Evolutionary conservation across 768 basidiomycete genomes (phyloP), one percentile per base, ranked within the genome.

Genomic region (Candolleomyces efflorescens): DNA sequence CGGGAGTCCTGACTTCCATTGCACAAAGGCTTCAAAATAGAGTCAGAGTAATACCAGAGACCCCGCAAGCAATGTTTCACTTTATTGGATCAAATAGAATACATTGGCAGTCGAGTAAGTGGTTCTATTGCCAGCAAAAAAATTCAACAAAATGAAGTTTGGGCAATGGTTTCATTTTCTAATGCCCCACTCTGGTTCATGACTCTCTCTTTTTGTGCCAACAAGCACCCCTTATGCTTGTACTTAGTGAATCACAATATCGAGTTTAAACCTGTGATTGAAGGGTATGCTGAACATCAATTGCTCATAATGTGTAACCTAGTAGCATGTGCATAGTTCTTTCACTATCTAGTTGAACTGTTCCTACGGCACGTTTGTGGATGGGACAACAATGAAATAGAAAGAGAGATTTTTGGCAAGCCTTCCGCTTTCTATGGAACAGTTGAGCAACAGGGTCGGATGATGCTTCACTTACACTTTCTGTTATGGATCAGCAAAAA

Each of bases 401-500:
- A 15, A 5, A 3, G 70, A 68, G 11, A 60, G 62, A 41, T 64
- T 9, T 27, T 64, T 13, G 64, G 63, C 6, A 3, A 39, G 4
- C 64, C 70, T 0, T 63, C 59, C 44, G 70, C 62, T 0, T 75
- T 73, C 54, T 67, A 67, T 47, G 71, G 69, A 0, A 63, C 65
- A 26, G 68, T 75, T 1, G 73, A 74, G 59, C 61, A 64, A 0
- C 74, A 75, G 61, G 73, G 71, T 6, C 63, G 69, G 5, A 70
- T 73, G 0, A 65, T 68, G 2, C 63, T 77, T 3, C 75, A 72
- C 56, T 61, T 66, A 24, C 73, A 74, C 56, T 67, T 73, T 51
- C 27, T 76, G 0, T 32, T 75, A 0, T 77, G 72, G 73, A 37
- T 73, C n/a, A n/a, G n/a, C n/a, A n/a, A n/a, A n/a, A n/a, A n/a